Base-by-base conservation (phyloP, 2,329 filamentous ascomycete genomes). In the Colletotrichum sp. region DNA sequence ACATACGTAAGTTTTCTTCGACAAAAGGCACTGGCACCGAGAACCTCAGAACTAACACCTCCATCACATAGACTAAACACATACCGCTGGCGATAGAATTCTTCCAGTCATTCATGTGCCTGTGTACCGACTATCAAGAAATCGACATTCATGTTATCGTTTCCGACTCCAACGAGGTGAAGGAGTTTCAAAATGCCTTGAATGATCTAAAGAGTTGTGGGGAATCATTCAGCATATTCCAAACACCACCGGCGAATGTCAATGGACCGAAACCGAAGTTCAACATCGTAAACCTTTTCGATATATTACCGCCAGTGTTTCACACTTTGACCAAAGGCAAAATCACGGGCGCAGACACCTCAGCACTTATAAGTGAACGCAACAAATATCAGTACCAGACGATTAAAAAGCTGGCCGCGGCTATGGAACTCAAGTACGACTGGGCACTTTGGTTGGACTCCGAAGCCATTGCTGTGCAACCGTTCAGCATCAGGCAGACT, bases 361-460 rank as follows among this genome's bases (percentile, higher is more conserved):
- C 71, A 5, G 68, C 68, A 9, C 21, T 73, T 3, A 47, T 73
- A 8, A 7, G 6, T 9, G 68, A 63, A 16, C 71, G 47, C 4
- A 63, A 69, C 8, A 73, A 66, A 57, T 67, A 11, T 29, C 43
- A 71, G 21, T 73, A 73, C 9, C 71, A 73, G 8, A 63, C 71
- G 6, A 66, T 73, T 16, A 73, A 73, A 21, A 73, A 73, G 29
- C 6, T 73, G 68, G 55, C 62, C 4, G 71, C 68, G 12, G 70
- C 70, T n/a, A 29, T 29, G 21, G 33, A 43, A 13, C 13, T 73
- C 1, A 34, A 73, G 3, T 73, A 66, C 11, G 68, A 73, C 62
- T 73, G 64, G 38, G 71, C 55, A 7, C 68, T 73, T 1, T 73
- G 71, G 68, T n/a, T 71, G 9, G 71, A 73, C 31, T 73, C 71